These are phyloP conservation scores for Solanum chaucha DNA, from an alignment of 257 asterid genomes.

Conservation along the genomic window DNA sequence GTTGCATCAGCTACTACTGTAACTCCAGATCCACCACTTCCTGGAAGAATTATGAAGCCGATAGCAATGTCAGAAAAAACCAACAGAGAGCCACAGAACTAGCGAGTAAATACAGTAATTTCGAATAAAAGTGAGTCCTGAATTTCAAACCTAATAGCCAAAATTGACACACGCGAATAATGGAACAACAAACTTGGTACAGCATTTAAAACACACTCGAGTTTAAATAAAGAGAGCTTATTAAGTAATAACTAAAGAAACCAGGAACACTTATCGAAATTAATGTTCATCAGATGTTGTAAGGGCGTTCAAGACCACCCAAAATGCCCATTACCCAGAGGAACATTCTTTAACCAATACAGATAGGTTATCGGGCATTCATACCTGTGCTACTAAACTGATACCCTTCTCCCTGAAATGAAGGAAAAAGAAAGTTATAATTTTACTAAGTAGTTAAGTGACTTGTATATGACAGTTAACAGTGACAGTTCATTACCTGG, in stretches of 20 bases:
- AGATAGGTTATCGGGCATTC: not conserved
- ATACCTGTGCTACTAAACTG: slow-evolving; percentile 29
- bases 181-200: not conserved
- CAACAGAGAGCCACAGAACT: not conserved
- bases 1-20: slow-evolving; percentile 67
- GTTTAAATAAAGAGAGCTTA: not conserved
- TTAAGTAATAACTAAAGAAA: not conserved
- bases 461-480: not conserved
- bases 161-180: not conserved
- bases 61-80: slow-evolving; percentile 4
- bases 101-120: not conserved
- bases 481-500: slow-evolving; percentile 22
- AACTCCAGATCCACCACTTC: slow-evolving; percentile 51
- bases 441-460: not conserved
- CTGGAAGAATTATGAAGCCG: slow-evolving; percentile 30
- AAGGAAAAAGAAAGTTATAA: slow-evolving; percentile 2
- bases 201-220: not conserved
- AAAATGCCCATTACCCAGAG: not conserved
- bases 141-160: not conserved
- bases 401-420: slow-evolving; percentile 45
- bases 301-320: not conserved
- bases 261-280: not conserved
- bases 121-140: not conserved
- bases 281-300: not conserved
- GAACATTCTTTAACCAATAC: not conserved